Conservation (phyloP, 2,329 filamentous ascomycete species). For the Neobulgaria alba region DNA sequence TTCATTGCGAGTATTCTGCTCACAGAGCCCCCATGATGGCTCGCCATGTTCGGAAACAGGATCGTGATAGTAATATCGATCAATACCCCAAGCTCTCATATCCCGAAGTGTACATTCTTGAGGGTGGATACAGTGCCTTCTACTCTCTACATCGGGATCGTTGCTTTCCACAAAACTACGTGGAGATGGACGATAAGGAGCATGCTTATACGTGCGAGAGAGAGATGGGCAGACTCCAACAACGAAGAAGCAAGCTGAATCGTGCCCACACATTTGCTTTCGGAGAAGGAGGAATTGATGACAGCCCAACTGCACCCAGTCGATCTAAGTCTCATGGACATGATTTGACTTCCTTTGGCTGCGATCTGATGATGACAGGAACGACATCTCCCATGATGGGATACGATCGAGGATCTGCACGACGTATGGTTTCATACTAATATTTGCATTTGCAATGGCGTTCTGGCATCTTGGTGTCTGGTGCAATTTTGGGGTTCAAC, state of each 20-base stretch:
- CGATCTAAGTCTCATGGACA: slow-evolving; percentile 18
- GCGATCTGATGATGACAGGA: slow-evolving; percentile 32
- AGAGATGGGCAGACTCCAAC: slow-evolving; percentile 86
- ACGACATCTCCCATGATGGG: slow-evolving; percentile 34
- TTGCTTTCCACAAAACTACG: slow-evolving; percentile 91
- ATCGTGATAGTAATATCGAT: slow-evolving; percentile 78
- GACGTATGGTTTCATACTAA: slow-evolving; percentile 59
- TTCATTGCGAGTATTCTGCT: slow-evolving; percentile 98
- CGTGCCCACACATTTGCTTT: slow-evolving; percentile 94
- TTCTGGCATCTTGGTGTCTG: slow-evolving; percentile 23
- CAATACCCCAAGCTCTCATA: slow-evolving; percentile 86
- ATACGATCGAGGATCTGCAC: slow-evolving; percentile 44
- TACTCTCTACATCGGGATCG: slow-evolving; percentile 69
- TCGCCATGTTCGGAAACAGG: slow-evolving; percentile 80
- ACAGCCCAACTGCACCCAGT: slow-evolving; percentile 46
- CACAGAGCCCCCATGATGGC: slow-evolving; percentile 96
- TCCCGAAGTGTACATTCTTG: slow-evolving; percentile 92
- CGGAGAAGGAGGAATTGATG: slow-evolving; percentile 55
- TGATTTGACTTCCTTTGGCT: slow-evolving; percentile 28
- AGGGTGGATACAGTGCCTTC: slow-evolving; percentile 93
- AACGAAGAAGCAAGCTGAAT: slow-evolving; percentile 70
- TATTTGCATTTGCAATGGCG: slow-evolving; percentile 18
- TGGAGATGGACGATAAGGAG: slow-evolving; percentile 90
- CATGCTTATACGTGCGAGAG: slow-evolving; percentile 90
- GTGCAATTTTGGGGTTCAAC: not conserved